Conservation (phyloP, 176 grass and related monocot species). For the Zea mays region Zm-B73-REFERENCE-NAM-5.0 NC_050104.1:145740001-145740500, state of each 20-base stretch:
- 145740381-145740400: background rate
- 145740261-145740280: background rate
- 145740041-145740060: background rate
- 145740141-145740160: background rate
- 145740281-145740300: background rate
- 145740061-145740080: background rate
- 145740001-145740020: background rate
- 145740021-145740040: background rate
- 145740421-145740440: background rate
- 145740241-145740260: background rate
- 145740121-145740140: background rate
- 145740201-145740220: background rate
- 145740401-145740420: background rate
- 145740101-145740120: background rate
- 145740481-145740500: background rate
- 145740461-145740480: background rate
- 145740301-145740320: background rate
- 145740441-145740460: background rate
- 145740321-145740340: background rate
- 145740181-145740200: constrained; percentile 20
- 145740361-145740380: background rate
- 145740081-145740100: background rate
- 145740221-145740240: background rate
- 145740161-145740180: background rate
- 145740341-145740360: background rate